Conservation (phyloP, 140 eudicot genomes). For the Anethum foeniculum region DNA sequence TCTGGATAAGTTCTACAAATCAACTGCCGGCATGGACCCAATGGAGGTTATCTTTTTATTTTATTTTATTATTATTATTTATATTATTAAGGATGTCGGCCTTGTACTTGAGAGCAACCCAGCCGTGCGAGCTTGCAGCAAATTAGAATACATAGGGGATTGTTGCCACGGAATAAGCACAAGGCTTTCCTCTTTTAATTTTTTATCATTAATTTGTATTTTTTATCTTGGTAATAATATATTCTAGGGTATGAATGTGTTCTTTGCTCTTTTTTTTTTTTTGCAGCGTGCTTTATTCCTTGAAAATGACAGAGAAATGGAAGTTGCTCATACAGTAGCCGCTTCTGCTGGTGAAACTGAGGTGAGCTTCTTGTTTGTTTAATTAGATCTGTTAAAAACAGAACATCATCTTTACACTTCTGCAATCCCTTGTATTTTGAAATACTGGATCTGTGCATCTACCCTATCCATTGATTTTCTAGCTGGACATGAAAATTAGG, state of each 20-base stretch:
- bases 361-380: slow-evolving; percentile 36
- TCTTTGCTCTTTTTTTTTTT: not conserved
- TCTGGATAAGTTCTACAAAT: slow-evolving; percentile 71
- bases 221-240: not conserved
- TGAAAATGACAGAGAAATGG: slow-evolving; percentile 95
- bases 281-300: slow-evolving; percentile 82
- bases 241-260: not conserved
- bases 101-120: not conserved
- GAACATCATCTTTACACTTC: not conserved
- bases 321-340: slow-evolving; percentile 97
- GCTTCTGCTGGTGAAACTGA: slow-evolving; percentile 97
- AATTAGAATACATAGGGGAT: not conserved
- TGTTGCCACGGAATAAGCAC: not conserved
- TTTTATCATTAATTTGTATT: not conserved
- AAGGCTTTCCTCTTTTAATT: not conserved
- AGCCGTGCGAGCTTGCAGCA: not conserved
- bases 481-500: not conserved
- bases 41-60: slow-evolving; percentile 45
- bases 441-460: not conserved
- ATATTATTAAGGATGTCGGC: not conserved
- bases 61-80: not conserved
- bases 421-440: not conserved
- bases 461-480: not conserved
- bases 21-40: slow-evolving; percentile 78
- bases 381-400: not conserved